phyloP scores from a whole-genome alignment of 2,329 filamentous ascomycete genomes.

The Phoma herbarum region DNA sequence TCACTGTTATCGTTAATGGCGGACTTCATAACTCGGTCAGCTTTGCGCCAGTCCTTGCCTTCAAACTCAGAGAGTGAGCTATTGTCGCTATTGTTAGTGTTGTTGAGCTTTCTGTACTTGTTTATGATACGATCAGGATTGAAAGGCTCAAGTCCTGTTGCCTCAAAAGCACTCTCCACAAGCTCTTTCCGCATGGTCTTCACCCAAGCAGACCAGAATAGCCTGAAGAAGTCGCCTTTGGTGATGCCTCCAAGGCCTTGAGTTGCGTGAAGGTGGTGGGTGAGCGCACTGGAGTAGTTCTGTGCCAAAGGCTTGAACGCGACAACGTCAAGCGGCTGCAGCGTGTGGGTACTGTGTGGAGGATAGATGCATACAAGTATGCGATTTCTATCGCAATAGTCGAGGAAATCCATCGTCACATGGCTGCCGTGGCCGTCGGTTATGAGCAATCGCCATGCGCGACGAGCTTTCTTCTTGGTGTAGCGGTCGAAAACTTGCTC shows the following conservation, averaged over 20 bases:
- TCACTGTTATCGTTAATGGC: too few relatives aligned
- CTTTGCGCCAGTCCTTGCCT: too few relatives aligned
- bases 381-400: slow-evolving; percentile 25
- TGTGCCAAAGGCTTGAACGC: not conserved
- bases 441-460: slow-evolving; percentile 47
- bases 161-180: too few relatives aligned
- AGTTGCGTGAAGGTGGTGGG: not conserved
- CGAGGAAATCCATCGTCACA: slow-evolving; percentile 44
- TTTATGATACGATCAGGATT: too few relatives aligned
- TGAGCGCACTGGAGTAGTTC: not conserved
- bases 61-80: too few relatives aligned
- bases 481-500: too few relatives aligned
- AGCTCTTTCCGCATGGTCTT: too few relatives aligned
- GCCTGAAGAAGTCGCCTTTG: not conserved
- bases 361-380: not conserved
- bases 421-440: slow-evolving; percentile 50
- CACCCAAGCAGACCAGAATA: not conserved
- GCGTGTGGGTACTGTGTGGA: not conserved
- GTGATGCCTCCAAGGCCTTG: not conserved
- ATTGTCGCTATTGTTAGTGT: too few relatives aligned
- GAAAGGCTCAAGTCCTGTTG: too few relatives aligned
- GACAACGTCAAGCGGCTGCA: slow-evolving; percentile 12
- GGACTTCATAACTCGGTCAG: too few relatives aligned
- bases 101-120: too few relatives aligned
- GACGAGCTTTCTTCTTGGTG: too few relatives aligned